Evolutionary conservation across 73 alveolate species (phyloP).

Genomic region (Breviolum minutum): DNA sequence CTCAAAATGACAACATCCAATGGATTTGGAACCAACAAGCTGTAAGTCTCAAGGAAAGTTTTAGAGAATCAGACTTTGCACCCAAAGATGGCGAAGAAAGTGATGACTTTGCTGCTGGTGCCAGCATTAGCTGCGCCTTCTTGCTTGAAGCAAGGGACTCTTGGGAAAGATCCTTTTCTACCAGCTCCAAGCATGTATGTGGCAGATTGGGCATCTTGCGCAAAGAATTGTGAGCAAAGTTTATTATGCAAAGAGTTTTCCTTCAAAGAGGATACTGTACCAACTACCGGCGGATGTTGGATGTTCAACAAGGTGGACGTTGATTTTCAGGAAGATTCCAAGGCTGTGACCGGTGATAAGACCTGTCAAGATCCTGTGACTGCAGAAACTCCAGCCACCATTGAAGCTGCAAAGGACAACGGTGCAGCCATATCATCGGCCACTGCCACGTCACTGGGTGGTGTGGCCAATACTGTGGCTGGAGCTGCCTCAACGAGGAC

Average conservation of each 20-base stretch:
- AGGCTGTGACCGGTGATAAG: conserved; percentile 32
- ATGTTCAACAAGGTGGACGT: conserved; percentile 44
- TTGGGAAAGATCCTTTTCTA: conserved; percentile 22
- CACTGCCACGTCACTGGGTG: not conserved
- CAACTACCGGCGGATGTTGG: conserved; percentile 29
- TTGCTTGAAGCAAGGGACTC: conserved; percentile 9
- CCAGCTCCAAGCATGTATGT: conserved; percentile 42
- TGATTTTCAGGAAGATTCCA: not conserved
- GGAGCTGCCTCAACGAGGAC: not conserved
- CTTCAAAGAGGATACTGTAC: conserved; percentile 11
- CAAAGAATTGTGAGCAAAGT: not conserved
- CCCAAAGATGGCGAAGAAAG: not conserved
- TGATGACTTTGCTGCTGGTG: not conserved
- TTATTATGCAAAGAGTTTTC: conserved; percentile 24
- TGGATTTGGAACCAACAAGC: too few relatives aligned
- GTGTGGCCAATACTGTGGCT: not conserved
- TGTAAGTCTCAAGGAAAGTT: too few relatives aligned
- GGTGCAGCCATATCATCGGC: not conserved
- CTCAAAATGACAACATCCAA: too few relatives aligned
- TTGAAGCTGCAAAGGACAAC: not conserved
- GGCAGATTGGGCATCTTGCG: conserved; percentile 1
- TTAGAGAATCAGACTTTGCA: too few relatives aligned
- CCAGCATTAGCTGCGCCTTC: not conserved
- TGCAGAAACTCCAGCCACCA: not conserved
- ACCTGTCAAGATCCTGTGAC: not conserved